Conservation (phyloP, 805 yeast species). For the Diddensiella transvaalensis region DNA sequence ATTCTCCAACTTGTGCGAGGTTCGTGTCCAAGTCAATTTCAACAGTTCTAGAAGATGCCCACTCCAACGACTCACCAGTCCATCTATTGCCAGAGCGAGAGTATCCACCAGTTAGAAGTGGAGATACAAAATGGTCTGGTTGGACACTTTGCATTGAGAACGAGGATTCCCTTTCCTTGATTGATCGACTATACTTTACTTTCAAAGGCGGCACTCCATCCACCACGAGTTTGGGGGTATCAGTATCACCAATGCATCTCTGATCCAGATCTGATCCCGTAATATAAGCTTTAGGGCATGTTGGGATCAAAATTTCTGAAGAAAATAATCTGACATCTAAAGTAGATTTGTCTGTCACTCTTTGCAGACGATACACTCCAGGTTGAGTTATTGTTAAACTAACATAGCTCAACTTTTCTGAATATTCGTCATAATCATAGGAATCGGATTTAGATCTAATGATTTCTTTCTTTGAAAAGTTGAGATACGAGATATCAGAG, state of each 20-base stretch:
- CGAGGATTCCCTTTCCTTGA: slow-evolving; percentile 38
- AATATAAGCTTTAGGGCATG: slow-evolving; percentile 73
- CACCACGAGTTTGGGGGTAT: slow-evolving; percentile 50
- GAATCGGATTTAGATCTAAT: slow-evolving; percentile 30
- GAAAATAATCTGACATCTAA: slow-evolving; percentile 57
- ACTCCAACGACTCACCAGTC: slow-evolving; percentile 25
- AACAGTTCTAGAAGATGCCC: slow-evolving; percentile 38
- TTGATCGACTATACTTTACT: slow-evolving; percentile 43
- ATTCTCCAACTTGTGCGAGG: slow-evolving; percentile 46
- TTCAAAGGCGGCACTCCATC: slow-evolving; percentile 78
- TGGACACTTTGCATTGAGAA: slow-evolving; percentile 44
- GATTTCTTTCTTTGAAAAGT: slow-evolving; percentile 58
- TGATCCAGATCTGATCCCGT: slow-evolving; percentile 30
- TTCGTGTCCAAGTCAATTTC: slow-evolving; percentile 43
- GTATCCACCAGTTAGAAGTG: slow-evolving; percentile 23
- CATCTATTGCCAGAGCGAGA: slow-evolving; percentile 16
- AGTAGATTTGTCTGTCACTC: slow-evolving; percentile 60
- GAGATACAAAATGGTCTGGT: slow-evolving; percentile 45
- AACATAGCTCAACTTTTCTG: slow-evolving; percentile 38
- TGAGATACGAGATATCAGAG: slow-evolving; percentile 44
- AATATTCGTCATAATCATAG: slow-evolving; percentile 17
- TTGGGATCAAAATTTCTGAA: slow-evolving; percentile 61
- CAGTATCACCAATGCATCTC: slow-evolving; percentile 61
- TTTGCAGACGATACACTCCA: slow-evolving; percentile 71
- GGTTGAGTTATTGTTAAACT: slow-evolving; percentile 63